Evolutionary conservation across 2,329 filamentous ascomycete species (phyloP).

Genomic region (Fusarium redolens): DNA sequence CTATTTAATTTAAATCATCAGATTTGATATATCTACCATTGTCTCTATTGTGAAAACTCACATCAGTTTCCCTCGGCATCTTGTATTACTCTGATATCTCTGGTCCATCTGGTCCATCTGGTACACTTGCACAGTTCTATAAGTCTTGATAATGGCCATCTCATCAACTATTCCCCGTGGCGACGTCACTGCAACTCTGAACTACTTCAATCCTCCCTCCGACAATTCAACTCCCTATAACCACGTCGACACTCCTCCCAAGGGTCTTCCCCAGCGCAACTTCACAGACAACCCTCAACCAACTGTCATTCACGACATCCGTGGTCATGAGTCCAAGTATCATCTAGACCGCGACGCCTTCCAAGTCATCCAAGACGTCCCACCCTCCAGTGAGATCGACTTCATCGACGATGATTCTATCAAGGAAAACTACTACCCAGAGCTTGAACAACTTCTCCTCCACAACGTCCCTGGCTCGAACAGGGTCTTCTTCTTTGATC

Average conservation of each 20-base stretch:
- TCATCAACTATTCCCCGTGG: constrained; percentile 64
- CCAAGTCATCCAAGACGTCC: constrained; percentile 68
- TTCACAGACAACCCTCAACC: constrained; percentile 62
- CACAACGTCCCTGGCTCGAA: constrained; percentile 73
- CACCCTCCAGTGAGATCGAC: constrained; percentile 60
- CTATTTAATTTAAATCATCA: not conserved
- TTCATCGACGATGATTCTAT: constrained; percentile 79
- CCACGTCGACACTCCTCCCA: constrained; percentile 72
- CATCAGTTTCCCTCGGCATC: constrained; percentile 6
- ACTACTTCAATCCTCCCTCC: constrained; percentile 72
- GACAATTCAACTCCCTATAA: constrained; percentile 72
- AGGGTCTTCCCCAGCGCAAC: constrained; percentile 73
- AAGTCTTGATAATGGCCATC: constrained; percentile 52
- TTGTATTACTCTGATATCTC: not conserved
- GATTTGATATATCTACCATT: not conserved
- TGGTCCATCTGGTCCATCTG: not conserved
- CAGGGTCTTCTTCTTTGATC: constrained; percentile 82
- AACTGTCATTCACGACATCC: constrained; percentile 77
- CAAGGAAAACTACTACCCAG: constrained; percentile 81
- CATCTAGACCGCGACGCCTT: constrained; percentile 81
- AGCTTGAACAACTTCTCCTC: constrained; percentile 79
- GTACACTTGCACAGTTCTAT: not conserved
- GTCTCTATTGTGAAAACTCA: not conserved
- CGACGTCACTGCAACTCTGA: constrained; percentile 69
- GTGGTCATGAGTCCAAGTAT: constrained; percentile 74